Evolutionary conservation across 2,329 filamentous ascomycete genomes (phyloP), one percentile per base, ranked within the genome.

Genomic region (Alternaria sp.): DNA sequence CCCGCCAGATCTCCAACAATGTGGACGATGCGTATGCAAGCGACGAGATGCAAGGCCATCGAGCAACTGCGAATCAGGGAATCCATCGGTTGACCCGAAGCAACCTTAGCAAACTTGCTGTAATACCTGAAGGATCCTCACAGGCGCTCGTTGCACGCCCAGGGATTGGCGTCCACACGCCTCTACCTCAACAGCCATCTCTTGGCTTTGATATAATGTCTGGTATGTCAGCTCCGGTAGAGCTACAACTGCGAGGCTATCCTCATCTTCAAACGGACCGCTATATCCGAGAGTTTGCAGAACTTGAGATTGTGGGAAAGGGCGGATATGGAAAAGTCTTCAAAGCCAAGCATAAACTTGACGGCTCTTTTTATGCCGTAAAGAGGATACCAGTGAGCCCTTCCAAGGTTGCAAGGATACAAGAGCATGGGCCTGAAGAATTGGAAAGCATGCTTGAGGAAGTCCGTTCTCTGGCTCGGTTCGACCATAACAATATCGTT

Each of bases 281-380:
- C 18, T 78, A 78, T 59, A 61, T 62, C 11, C 67, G 70, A 18
- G 75, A 78, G 34, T 78, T 77, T 51, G 61, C 70, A 1, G 72
- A 78, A 54, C 70, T 88, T 12, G 81, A 80, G 18, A 70, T 87
- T 1, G 80, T 91, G 3, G 88, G 88, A 2, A 88, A 85, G 70
- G 89, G 89, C 14, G 89, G 88, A 0, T 91, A 89, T 69, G 88
- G 88, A 1, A 83, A 84, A 38, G 89, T 91, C 2, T 91, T 84
- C 70, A 86, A 86, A 63, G 88, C 85, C 11, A 83, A 80, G 48
- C 86, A 90, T 64, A 82, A 84, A 51, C 82, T 91, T 6, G 89
- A 91, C 69, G 83, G 84, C 7, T 83, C 84, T 44, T 79, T 84
- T 38, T 91, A 91, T 68, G 89, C 89, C 0, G 81, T 91, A 49